A percentile compares a stretch with the other conserved stretches of the same genome.
Evolutionary conservation across 495 filamentous ascomycete species (phyloP).

Genomic region (Penicillium malachiteum): DNA sequence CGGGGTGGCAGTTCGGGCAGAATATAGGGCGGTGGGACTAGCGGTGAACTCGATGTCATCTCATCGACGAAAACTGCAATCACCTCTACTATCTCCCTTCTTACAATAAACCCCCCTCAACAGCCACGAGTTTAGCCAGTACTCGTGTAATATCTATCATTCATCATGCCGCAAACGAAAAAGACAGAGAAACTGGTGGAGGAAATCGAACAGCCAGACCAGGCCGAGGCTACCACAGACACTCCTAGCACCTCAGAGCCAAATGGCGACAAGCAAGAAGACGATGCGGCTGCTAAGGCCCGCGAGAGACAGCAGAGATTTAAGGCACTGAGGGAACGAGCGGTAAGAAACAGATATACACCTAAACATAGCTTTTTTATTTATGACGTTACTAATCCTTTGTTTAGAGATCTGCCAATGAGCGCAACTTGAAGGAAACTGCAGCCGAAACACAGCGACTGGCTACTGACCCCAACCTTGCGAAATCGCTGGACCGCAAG

Average conservation of each 20-base stretch:
- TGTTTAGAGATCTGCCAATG: slow-evolving; percentile 63
- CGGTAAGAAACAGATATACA: slow-evolving; percentile 38
- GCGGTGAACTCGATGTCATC: slow-evolving; percentile 18
- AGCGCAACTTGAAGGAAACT: slow-evolving; percentile 81
- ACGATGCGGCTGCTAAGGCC: slow-evolving; percentile 32
- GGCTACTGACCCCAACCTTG: slow-evolving; percentile 68
- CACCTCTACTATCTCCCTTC: background rate
- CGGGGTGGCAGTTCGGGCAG: slow-evolving; percentile 16
- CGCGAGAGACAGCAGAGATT: slow-evolving; percentile 53
- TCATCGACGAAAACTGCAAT: slow-evolving; percentile 19
- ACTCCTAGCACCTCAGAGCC: slow-evolving; percentile 8
- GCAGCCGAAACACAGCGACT: slow-evolving; percentile 78
- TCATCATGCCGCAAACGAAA: slow-evolving; percentile 20
- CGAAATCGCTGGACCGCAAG: slow-evolving; percentile 72
- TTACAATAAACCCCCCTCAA: background rate
- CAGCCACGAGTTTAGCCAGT: background rate
- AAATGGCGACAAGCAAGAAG: slow-evolving; percentile 20
- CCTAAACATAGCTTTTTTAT: too few relatives aligned
- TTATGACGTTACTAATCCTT: slow-evolving; percentile 16
- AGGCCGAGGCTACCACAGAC: slow-evolving; percentile 8
- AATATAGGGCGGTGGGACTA: slow-evolving; percentile 15
- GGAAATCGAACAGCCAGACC: slow-evolving; percentile 12
- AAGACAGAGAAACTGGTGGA: slow-evolving; percentile 9
- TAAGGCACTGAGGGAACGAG: slow-evolving; percentile 80
- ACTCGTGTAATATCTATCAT: slow-evolving; percentile 3